Conservation (phyloP, 2,329 filamentous ascomycete genomes). For the Penicillium occitanis region DNA sequence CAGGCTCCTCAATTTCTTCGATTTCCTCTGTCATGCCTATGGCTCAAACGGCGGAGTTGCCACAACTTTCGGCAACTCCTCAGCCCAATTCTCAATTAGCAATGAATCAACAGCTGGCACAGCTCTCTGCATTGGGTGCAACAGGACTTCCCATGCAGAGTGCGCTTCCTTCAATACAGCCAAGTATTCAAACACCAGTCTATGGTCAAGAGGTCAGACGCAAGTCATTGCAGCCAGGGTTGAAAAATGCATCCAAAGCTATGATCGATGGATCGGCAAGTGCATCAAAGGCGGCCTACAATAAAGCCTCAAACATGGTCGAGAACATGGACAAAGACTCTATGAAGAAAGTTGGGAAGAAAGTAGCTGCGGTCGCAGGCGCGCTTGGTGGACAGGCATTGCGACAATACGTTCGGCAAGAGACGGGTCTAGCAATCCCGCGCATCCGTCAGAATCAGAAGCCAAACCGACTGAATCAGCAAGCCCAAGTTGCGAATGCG, state of each 20-base stretch:
- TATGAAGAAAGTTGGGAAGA: constrained; percentile 18
- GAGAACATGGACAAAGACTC: constrained; percentile 18
- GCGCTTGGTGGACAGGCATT: constrained; percentile 5
- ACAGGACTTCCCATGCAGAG: constrained; percentile 1
- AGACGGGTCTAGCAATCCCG: constrained; percentile 16
- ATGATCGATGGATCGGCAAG: constrained; percentile 15
- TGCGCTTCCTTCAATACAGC: constrained; percentile 13
- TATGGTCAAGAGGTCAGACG: constrained; percentile 13
- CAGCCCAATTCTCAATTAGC: background rate
- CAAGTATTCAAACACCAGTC: constrained; percentile 1
- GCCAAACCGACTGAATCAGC: constrained; percentile 3
- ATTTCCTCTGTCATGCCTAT: constrained; percentile 7
- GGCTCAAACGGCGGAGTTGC: background rate
- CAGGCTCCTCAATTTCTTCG: constrained; percentile 12
- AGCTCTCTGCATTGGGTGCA: background rate
- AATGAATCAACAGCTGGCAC: constrained; percentile 2
- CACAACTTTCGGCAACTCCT: background rate
- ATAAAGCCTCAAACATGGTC: constrained; percentile 17
- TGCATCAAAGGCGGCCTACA: constrained; percentile 15
- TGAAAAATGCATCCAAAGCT: constrained; percentile 12
- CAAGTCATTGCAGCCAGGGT: constrained; percentile 12
- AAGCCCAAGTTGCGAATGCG: constrained; percentile 2
- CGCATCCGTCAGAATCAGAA: background rate
- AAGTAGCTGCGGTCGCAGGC: constrained; percentile 15
- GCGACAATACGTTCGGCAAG: constrained; percentile 12